Percentiles rank a stretch among this genome's conserved stretches.
Conservation (phyloP, 108 stramenopile genomes). For the Cyclotella sp. region DNA sequence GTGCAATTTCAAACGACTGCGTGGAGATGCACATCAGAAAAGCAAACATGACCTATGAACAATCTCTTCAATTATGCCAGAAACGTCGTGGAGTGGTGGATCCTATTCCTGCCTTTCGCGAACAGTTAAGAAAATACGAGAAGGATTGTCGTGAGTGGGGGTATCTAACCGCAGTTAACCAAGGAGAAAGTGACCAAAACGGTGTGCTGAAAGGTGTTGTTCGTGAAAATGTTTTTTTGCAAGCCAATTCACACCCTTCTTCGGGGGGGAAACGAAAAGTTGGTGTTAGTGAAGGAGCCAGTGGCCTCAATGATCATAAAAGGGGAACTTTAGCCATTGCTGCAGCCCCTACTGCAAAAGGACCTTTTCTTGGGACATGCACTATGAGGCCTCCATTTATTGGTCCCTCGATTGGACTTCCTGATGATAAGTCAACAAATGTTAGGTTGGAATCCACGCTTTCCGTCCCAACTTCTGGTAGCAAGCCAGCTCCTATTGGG, state of each 20-base stretch:
- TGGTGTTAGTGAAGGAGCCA: not conserved
- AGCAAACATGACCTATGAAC: slow-evolving; percentile 53
- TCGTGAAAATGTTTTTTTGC: not conserved
- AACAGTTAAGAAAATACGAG: slow-evolving; percentile 59
- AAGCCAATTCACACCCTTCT: not conserved
- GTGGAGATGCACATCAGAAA: slow-evolving; percentile 50
- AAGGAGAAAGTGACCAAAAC: not conserved
- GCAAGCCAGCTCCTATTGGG: not conserved
- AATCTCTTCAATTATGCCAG: slow-evolving; percentile 59
- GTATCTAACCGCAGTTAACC: slow-evolving; percentile 37
- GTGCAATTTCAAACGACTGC: not conserved
- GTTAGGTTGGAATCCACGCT: not conserved
- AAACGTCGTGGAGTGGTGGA: slow-evolving; percentile 61
- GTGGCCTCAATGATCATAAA: slow-evolving; percentile 6
- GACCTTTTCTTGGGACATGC: too few relatives aligned
- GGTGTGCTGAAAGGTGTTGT: not conserved
- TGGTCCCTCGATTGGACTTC: slow-evolving; percentile 4
- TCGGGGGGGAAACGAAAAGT: not conserved
- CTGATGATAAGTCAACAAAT: not conserved
- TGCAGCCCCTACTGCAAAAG: slow-evolving; percentile 15
- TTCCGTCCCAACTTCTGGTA: not conserved
- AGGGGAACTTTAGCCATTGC: slow-evolving; percentile 14
- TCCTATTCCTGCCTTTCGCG: slow-evolving; percentile 76
- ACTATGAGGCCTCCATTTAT: not conserved
- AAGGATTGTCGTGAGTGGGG: slow-evolving; percentile 45